A percentile compares a stretch with the other conserved stretches of the same genome.
These are phyloP conservation scores for Aegilops longissima DNA, from an alignment of 176 grass and related monocot species.

Conservation along the genomic window DNA sequence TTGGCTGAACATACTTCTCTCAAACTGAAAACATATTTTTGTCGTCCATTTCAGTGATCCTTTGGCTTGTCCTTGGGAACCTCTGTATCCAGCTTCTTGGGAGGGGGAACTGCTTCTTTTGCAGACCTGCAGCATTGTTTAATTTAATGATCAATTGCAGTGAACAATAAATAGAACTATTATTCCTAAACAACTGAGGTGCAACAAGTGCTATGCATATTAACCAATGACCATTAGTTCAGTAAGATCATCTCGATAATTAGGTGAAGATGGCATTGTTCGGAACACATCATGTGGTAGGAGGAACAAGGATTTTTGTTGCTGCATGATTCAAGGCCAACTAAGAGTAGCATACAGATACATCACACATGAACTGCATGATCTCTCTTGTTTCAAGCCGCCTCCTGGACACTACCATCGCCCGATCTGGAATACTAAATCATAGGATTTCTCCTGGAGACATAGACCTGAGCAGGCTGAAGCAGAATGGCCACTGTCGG, in stretches of 20 bases:
- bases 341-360: background rate
- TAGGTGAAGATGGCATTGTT: background rate
- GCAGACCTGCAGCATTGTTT: slow-evolving; percentile 30
- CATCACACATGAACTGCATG: background rate
- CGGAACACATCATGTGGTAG: background rate
- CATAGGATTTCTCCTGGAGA: too few relatives aligned
- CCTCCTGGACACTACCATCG: too few relatives aligned
- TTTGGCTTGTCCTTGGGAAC: slow-evolving; percentile 46
- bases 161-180: background rate
- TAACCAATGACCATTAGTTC: background rate
- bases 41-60: slow-evolving; percentile 21
- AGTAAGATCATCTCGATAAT: background rate
- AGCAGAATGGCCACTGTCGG: too few relatives aligned
- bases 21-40: background rate
- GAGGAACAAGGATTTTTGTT: background rate
- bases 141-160: background rate
- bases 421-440: too few relatives aligned
- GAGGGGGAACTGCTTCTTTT: slow-evolving; percentile 31
- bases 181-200: background rate
- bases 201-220: background rate
- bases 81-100: slow-evolving; percentile 42
- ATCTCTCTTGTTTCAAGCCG: too few relatives aligned
- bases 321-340: background rate
- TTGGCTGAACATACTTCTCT: too few relatives aligned
- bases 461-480: too few relatives aligned